Conservation (phyloP, 2,329 filamentous ascomycete species). For the Rhynchosporium graminicola region DNA sequence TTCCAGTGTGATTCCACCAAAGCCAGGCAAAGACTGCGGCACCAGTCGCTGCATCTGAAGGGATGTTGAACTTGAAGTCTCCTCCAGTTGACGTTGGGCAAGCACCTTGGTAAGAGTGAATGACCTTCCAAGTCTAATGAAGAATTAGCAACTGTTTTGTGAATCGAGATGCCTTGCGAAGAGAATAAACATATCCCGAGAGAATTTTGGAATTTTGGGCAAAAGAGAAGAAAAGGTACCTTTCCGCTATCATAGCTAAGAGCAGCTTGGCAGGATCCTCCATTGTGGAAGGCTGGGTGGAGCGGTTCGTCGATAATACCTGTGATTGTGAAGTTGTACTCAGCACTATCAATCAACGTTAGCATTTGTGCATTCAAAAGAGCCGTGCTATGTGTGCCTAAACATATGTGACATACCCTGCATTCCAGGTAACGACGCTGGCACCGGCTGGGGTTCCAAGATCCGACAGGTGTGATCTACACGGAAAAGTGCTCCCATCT, state of each 20-base stretch:
- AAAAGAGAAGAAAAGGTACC: too few species aligned
- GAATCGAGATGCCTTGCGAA: too few species aligned
- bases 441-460: constrained; percentile 32
- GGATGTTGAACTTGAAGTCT: constrained; percentile 37
- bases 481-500: constrained; percentile 28
- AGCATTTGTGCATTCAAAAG: too few species aligned
- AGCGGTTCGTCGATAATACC: constrained; percentile 41
- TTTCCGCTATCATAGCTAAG: constrained; percentile 60
- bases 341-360: constrained; percentile 27
- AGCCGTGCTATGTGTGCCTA: too few species aligned
- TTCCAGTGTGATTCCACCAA: constrained; percentile 49
- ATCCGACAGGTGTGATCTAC: constrained; percentile 30
- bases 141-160: too few species aligned
- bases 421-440: constrained; percentile 51
- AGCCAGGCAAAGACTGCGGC: constrained; percentile 47
- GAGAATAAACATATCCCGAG: too few species aligned
- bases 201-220: too few species aligned
- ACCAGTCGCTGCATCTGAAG: constrained; percentile 34
- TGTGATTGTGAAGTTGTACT: constrained; percentile 52
- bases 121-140: constrained; percentile 53
- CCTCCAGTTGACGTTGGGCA: constrained; percentile 28
- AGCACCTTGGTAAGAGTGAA: constrained; percentile 51
- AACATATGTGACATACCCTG: constrained; percentile 41
- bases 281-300: constrained; percentile 47
- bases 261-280: constrained; percentile 61